Base-by-base conservation (phyloP, 2,329 filamentous ascomycete genomes). In the Cercospora citrullina region DNA sequence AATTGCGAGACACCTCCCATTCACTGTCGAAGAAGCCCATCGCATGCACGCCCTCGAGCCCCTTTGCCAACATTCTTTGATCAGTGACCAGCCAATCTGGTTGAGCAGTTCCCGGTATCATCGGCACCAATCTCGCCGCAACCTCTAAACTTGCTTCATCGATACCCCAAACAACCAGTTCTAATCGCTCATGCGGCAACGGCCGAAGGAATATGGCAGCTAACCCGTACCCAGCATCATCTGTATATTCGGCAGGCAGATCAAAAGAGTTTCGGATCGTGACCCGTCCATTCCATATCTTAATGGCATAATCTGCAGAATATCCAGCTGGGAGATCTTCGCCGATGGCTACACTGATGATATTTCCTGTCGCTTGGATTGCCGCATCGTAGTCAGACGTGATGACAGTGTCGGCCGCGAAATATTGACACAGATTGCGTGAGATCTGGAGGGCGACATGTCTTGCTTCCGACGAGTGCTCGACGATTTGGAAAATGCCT, bases 371-470 rank as follows among this genome's bases (percentile, higher is more conserved):
- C 4, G 73, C 57, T 8, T 68, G 48, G 6, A 66, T 23, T 7
- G 71, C 66, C n/a, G 62, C 51, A 6, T 67, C 65, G 61, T 75
- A 73, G 64, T 72, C 60, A 12, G 73, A 64, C 6, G 77, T 62
- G 60, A 87, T 81, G 7, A 78, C 71, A 1, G 83, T 79, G 71
- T 87, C 86, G 18, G 85, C 86, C 60, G 79, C 81, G 75, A 86
- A 87, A 72, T 88, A 88, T 72, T 88, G 86, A 68, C 84, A 81
- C 3, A 88, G 77, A 71, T 87, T 88, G 33, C 85, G 83, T 28
- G 86, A 85, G 48, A 87, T 80, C 70, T 88, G 86, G 4, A 87
- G 72, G 1, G 85, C 85, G 51, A 84, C 72, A 14, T 77, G 68
- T n/a, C 71, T 48, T 21, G 73, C 78, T 64, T 72, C 65, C 45